Evolutionary conservation across 805 yeast species (phyloP), one percentile per base, ranked within the genome.

Genomic region (Nakazawaea holstii): DNA sequence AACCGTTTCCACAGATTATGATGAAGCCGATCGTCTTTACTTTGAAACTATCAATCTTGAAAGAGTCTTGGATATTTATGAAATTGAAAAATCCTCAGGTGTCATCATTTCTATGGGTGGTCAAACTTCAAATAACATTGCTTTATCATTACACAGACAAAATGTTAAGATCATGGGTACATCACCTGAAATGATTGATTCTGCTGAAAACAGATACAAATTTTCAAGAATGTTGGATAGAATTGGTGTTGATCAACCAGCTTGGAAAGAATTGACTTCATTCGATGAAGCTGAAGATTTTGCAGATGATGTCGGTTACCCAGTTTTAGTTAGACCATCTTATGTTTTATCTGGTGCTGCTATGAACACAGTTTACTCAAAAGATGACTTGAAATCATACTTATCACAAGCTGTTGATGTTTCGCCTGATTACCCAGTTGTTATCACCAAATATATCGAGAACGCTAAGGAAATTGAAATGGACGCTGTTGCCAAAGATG

Each of bases 81-180:
- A 92, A 65, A 70, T 89, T 49, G 98, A 94, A 73, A 79, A 80
- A 57, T 84, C 96, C 35, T 69, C 81, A 10, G 99, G 98, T 74
- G 97, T 92, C 49, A 82, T 92, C 51, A 88, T 92, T 54, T 84
- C 97, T 49, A 90, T 92, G 96, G 99, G 99, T 77, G 99, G 99
- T 65, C 99, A 92, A 73, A 88, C 97, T 31, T 88, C 98, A 11
- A 91, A 92, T 74, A 92, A 92, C 69, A 92, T 92, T 72, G 98
- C 98, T 24, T 76, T 92, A 63, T 82, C 91, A 48, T 76, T 92
- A 62, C 89, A 90, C 70, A 84, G 97, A 70, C 95, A 92, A 70
- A 87, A 88, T 65, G 97, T 90, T 58, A 92, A 94, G 74, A 86
- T 92, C 53, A 73, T 92, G 58, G 99, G 99, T 67, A 92, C 99